These are phyloP conservation scores for Hypomontagnella monticulosa DNA, from an alignment of 495 filamentous ascomycete genomes.

Conservation along the genomic window DNA sequence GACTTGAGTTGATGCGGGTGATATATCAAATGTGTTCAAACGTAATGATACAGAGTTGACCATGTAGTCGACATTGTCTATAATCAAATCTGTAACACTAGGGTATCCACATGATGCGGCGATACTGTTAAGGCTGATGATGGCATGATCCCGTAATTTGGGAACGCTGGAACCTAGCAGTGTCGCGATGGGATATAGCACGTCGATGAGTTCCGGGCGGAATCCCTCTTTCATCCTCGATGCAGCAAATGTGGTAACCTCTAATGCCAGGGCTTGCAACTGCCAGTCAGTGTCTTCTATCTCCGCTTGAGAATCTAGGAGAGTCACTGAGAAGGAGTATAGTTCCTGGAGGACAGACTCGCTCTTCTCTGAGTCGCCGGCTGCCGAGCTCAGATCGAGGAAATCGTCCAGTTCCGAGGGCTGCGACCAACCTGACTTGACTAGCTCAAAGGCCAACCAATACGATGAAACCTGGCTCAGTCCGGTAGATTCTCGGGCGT, in stretches of 20 bases:
- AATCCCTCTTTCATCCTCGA: constrained; percentile 74
- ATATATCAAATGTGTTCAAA: constrained; percentile 89
- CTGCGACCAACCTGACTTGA: constrained; percentile 63
- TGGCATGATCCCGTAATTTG: constrained; percentile 80
- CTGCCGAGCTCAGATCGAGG: constrained; percentile 60
- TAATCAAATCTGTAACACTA: constrained; percentile 78
- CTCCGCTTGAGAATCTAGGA: constrained; percentile 65
- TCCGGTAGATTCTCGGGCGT: constrained; percentile 64
- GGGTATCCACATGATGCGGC: constrained; percentile 78
- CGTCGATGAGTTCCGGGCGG: constrained; percentile 86
- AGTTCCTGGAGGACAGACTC: constrained; percentile 76
- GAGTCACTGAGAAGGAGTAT: constrained; percentile 76
- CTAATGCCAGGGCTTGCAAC: constrained; percentile 74
- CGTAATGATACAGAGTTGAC: constrained; percentile 90
- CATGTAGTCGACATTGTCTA: constrained; percentile 96
- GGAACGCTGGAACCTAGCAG: constrained; percentile 78
- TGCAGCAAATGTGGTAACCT: constrained; percentile 77
- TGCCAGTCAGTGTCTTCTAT: constrained; percentile 71
- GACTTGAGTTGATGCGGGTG: constrained; percentile 88
- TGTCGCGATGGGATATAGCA: constrained; percentile 88
- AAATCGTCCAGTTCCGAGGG: constrained; percentile 72
- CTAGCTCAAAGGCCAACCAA: constrained; percentile 82
- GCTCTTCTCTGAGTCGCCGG: constrained; percentile 52
- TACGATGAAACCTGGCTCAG: constrained; percentile 71
- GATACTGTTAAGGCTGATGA: constrained; percentile 82